phyloP scores from a whole-genome alignment of 2,329 filamentous ascomycete genomes.

The Stemphylium beticola region DNA sequence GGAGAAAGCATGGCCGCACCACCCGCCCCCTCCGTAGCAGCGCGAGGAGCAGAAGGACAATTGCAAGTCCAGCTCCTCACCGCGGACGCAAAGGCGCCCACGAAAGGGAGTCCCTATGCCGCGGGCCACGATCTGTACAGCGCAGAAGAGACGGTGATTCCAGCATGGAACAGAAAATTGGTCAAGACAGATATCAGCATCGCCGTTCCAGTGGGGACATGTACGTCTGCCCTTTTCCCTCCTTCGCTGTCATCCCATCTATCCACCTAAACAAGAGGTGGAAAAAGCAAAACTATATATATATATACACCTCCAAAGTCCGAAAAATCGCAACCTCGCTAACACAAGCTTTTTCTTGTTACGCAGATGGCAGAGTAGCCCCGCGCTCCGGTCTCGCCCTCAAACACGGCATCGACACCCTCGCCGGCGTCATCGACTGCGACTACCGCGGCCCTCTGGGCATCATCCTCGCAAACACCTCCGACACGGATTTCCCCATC shows the following conservation, averaged over 20 bases:
- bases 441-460: slow-evolving; percentile 96
- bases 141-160: slow-evolving; percentile 74
- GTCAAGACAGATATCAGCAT: slow-evolving; percentile 93
- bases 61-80: slow-evolving; percentile 90
- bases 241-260: not conserved
- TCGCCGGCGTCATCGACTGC: slow-evolving; percentile 95
- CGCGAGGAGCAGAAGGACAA: slow-evolving; percentile 53
- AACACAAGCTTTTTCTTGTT: no score
- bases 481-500: slow-evolving; percentile 79
- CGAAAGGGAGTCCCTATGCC: slow-evolving; percentile 84
- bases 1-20: slow-evolving; percentile 2
- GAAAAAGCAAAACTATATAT: no score
- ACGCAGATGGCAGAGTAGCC: slow-evolving; percentile 81
- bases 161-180: slow-evolving; percentile 80
- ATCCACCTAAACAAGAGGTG: not conserved
- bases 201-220: slow-evolving; percentile 87
- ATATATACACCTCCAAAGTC: no score
- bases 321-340: no score
- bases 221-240: slow-evolving; percentile 59
- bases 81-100: slow-evolving; percentile 78
- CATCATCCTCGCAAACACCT: slow-evolving; percentile 93
- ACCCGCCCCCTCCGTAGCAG: slow-evolving; percentile 32
- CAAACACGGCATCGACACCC: slow-evolving; percentile 96
- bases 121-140: slow-evolving; percentile 95
- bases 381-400: slow-evolving; percentile 88